A percentile compares a stretch with the other conserved stretches of the same genome.
Conservation (phyloP, 371 early-diverging fungal genomes). For the Syncephalastrum sp. region DNA sequence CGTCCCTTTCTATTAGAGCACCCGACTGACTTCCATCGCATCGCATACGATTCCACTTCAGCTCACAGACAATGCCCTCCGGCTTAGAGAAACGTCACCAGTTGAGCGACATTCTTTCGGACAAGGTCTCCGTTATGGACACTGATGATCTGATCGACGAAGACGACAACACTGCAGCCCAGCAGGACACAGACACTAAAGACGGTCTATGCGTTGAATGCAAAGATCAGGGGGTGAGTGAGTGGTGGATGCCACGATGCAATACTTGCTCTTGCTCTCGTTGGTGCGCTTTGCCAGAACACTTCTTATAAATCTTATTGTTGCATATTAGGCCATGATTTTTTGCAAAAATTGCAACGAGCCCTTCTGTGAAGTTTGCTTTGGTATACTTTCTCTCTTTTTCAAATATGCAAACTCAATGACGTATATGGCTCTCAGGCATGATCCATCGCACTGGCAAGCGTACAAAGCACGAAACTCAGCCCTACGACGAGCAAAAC, state of each 20-base stretch:
- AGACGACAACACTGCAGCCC: slow-evolving; percentile 25
- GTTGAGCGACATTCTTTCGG: slow-evolving; percentile 43
- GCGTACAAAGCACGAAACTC: slow-evolving; percentile 60
- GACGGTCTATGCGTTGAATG: slow-evolving; percentile 89
- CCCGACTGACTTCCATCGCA: no score
- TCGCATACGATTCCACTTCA: not conserved
- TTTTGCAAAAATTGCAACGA: slow-evolving; percentile 76
- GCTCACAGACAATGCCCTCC: slow-evolving; percentile 16
- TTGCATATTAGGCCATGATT: slow-evolving; percentile 44
- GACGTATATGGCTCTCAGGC: slow-evolving; percentile 19
- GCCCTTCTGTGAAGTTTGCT: slow-evolving; percentile 92
- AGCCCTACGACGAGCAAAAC: slow-evolving; percentile 19
- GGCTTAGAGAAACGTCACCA: slow-evolving; percentile 30
- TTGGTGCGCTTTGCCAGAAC: no score
- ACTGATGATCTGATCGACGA: slow-evolving; percentile 30
- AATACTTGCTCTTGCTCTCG: not conserved
- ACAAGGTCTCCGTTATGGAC: slow-evolving; percentile 49
- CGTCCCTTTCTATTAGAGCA: no score
- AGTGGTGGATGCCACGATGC: not conserved
- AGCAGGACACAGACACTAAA: slow-evolving; percentile 25
- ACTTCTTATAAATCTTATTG: not conserved
- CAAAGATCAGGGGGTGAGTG: slow-evolving; percentile 69
- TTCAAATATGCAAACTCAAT: not conserved
- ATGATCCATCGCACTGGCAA: slow-evolving; percentile 89
- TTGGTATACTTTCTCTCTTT: slow-evolving; percentile 34